phyloP scores from a whole-genome alignment of 2,329 filamentous ascomycete genomes.

The Fusarium devonianum region DNA sequence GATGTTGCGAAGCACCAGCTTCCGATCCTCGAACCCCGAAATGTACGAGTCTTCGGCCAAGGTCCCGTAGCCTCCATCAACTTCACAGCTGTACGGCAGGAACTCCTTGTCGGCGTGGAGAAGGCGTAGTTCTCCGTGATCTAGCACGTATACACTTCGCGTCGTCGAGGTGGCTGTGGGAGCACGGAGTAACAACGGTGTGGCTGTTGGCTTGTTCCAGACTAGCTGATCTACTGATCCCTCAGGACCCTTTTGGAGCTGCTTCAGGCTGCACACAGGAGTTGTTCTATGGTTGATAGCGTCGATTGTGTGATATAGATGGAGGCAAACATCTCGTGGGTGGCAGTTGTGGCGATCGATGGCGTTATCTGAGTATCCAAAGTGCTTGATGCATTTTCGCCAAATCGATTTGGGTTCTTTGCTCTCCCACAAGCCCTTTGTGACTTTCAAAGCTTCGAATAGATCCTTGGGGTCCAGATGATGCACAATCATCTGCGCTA shows the following conservation, averaged over 20 bases:
- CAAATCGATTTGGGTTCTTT: conserved; percentile 2
- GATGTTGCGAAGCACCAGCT: conserved; percentile 1
- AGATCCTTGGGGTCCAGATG: conserved; percentile 8
- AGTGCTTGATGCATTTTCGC: conserved; percentile 2
- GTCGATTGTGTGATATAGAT: conserved; percentile 3
- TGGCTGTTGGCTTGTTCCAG: neutral
- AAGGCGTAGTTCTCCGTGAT: neutral
- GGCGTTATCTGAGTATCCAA: conserved; percentile 6
- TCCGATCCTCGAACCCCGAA: neutral
- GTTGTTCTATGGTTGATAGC: neutral
- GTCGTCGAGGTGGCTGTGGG: too few species aligned
- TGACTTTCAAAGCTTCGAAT: conserved; percentile 6
- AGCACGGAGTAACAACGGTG: conserved; percentile 7
- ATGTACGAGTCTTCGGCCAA: neutral
- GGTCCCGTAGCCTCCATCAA: too few species aligned
- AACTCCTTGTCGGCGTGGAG: neutral
- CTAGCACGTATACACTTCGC: conserved; percentile 3
- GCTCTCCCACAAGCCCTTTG: conserved; percentile 12
- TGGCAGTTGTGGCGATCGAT: conserved; percentile 2
- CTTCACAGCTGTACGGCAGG: too few species aligned
- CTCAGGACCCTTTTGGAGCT: neutral
- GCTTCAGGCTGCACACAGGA: neutral
- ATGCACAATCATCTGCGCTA: conserved; percentile 22
- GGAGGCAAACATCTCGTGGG: conserved; percentile 3
- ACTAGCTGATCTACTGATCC: neutral